Evolutionary conservation across 768 basidiomycete species (phyloP).

Genomic region (Pulveroboletus sp.): DNA sequence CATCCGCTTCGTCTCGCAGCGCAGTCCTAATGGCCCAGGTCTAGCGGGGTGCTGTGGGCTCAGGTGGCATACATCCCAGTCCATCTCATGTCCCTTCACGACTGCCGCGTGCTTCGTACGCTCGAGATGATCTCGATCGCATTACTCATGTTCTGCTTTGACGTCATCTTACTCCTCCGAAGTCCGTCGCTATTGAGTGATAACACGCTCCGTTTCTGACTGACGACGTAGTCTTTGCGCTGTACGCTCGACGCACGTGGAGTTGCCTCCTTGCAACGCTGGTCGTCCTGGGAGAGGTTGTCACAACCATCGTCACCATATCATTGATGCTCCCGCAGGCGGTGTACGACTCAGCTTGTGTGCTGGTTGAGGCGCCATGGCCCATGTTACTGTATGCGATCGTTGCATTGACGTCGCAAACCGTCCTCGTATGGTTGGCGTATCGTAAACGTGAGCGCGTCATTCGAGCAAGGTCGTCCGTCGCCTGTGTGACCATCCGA

Average conservation of each 20-base stretch:
- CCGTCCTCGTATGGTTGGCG: conserved; percentile 17
- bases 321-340: neutral
- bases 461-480: neutral
- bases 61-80: conserved; percentile 3
- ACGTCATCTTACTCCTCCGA: conserved; percentile 20
- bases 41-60: conserved; percentile 8
- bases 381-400: conserved; percentile 3
- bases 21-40: neutral
- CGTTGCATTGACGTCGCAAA: conserved; percentile 11
- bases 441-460: conserved; percentile 10
- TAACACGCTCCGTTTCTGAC: neutral
- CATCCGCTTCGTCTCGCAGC: neutral
- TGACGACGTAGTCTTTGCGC: conserved; percentile 15
- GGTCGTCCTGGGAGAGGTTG: conserved; percentile 12
- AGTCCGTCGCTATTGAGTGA: conserved; percentile 10
- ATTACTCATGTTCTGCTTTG: conserved; percentile 15
- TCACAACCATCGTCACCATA: neutral
- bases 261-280: neutral
- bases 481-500: conserved; percentile 23
- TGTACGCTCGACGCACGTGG: conserved; percentile 7
- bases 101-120: conserved; percentile 13
- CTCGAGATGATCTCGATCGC: conserved; percentile 11
- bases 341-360: conserved; percentile 16
- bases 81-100: neutral
- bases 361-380: neutral